These are phyloP conservation scores for Rehmannia glutinosa DNA, from an alignment of 257 asterid species.

Conservation along the genomic window DNA sequence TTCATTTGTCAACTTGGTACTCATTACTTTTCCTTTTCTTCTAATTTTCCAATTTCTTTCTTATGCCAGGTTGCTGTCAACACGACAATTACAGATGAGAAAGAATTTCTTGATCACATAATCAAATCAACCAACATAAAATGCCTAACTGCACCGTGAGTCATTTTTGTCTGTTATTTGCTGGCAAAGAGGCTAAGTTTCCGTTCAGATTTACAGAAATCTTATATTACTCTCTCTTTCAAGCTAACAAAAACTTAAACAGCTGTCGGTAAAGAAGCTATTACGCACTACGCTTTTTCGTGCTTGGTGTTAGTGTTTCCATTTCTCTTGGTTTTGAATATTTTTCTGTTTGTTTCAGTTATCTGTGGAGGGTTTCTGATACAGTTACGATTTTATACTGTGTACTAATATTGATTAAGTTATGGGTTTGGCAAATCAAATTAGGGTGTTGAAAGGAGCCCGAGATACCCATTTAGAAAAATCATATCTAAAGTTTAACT, in stretches of 20 bases:
- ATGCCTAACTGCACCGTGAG: conserved; percentile 92
- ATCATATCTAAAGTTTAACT: too few species aligned
- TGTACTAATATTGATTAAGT: neutral
- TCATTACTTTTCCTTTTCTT: neutral
- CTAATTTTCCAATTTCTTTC: neutral
- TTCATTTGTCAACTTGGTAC: conserved; percentile 4
- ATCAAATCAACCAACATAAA: conserved; percentile 94
- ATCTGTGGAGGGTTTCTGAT: neutral
- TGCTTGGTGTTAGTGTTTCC: too few species aligned
- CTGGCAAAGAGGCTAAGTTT: neutral
- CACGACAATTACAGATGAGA: conserved; percentile 77
- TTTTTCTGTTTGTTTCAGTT: too few species aligned
- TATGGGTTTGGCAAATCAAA: neutral
- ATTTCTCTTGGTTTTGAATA: too few species aligned
- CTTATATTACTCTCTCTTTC: neutral
- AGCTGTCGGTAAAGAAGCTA: too few species aligned
- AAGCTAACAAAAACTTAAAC: neutral
- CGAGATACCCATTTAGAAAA: neutral
- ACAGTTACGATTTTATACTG: neutral
- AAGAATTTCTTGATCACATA: conserved; percentile 87
- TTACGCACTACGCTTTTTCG: neutral
- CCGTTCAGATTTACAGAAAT: neutral
- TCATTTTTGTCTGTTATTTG: conserved; percentile 1
- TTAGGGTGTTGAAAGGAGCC: neutral
- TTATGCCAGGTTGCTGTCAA: conserved; percentile 86